Conservation (phyloP, 768 basidiomycete species). For the Pleurotus sapidus region DNA sequence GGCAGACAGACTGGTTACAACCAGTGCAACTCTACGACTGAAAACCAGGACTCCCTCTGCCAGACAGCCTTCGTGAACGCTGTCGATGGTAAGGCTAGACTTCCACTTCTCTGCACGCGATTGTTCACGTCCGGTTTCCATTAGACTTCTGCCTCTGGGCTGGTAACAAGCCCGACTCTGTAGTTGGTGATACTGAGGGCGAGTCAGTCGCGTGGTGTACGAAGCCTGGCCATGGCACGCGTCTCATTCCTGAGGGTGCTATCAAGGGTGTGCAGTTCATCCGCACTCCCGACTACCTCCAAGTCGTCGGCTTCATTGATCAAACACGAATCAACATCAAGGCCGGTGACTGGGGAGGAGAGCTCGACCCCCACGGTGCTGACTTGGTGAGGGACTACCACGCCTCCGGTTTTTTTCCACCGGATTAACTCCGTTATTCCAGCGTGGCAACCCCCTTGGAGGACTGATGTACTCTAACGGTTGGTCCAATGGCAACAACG, state of each 20-base stretch:
- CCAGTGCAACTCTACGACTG: slow-evolving; percentile 57
- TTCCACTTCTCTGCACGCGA: not conserved
- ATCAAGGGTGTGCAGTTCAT: slow-evolving; percentile 65
- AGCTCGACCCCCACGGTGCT: slow-evolving; percentile 76
- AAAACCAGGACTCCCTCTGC: slow-evolving; percentile 41
- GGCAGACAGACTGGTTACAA: slow-evolving; percentile 62
- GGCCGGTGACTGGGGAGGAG: slow-evolving; percentile 63
- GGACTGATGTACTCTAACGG: slow-evolving; percentile 64
- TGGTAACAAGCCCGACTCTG: slow-evolving; percentile 44
- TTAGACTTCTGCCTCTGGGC: slow-evolving; percentile 74
- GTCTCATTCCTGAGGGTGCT: slow-evolving; percentile 67
- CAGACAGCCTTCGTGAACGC: slow-evolving; percentile 54
- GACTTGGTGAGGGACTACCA: slow-evolving; percentile 34
- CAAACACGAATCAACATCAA: slow-evolving; percentile 56
- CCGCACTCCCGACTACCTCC: slow-evolving; percentile 55
- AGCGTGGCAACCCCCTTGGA: slow-evolving; percentile 83
- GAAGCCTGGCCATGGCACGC: slow-evolving; percentile 67
- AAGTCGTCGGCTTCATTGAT: slow-evolving; percentile 62
- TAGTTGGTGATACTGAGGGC: slow-evolving; percentile 66
- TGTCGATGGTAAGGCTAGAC: slow-evolving; percentile 38
- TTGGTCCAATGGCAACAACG: slow-evolving; percentile 38
- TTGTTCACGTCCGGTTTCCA: not conserved
- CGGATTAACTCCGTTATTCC: not conserved
- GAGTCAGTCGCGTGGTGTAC: slow-evolving; percentile 77
- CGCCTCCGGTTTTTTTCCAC: slow-evolving; percentile 8